Conservation (phyloP, 805 yeast genomes). For the Candida corydali region DNA sequence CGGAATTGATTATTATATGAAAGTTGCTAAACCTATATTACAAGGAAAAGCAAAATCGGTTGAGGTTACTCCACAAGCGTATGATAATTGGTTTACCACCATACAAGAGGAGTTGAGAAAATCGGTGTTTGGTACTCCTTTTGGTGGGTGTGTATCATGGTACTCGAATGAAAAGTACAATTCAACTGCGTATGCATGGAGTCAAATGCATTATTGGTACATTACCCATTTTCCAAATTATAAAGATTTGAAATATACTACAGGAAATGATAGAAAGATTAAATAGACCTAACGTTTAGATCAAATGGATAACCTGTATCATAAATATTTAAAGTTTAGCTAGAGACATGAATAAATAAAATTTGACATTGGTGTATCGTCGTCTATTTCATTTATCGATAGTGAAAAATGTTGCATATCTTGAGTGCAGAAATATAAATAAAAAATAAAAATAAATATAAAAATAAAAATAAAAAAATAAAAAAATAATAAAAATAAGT, state of each 20-base stretch:
- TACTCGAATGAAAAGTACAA: slow-evolving; percentile 26
- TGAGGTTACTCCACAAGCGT: slow-evolving; percentile 25
- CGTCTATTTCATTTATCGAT: no score
- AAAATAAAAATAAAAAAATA: no score
- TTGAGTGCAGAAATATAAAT: no score
- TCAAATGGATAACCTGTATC: no score
- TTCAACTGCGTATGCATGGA: slow-evolving; percentile 33
- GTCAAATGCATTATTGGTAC: slow-evolving; percentile 31
- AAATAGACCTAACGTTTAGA: no score
- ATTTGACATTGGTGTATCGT: no score
- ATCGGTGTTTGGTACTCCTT: slow-evolving; percentile 33
- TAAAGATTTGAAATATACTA: slow-evolving; percentile 17
- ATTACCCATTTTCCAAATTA: slow-evolving; percentile 21
- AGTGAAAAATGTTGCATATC: no score
- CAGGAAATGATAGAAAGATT: background rate
- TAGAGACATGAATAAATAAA: no score
- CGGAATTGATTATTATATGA: slow-evolving; percentile 19
- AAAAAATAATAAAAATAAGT: no score
- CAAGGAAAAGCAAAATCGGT: slow-evolving; percentile 25
- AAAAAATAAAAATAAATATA: no score
- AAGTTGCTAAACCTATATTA: slow-evolving; percentile 22
- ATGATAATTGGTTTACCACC: slow-evolving; percentile 29
- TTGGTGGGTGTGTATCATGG: slow-evolving; percentile 43
- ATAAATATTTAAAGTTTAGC: no score
- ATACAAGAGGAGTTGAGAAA: slow-evolving; percentile 22